Percentiles rank a stretch among this genome's conserved stretches.
Evolutionary conservation across 1,139 yeast species (phyloP).

Genomic region (Tardiomyces depauwii): DNA sequence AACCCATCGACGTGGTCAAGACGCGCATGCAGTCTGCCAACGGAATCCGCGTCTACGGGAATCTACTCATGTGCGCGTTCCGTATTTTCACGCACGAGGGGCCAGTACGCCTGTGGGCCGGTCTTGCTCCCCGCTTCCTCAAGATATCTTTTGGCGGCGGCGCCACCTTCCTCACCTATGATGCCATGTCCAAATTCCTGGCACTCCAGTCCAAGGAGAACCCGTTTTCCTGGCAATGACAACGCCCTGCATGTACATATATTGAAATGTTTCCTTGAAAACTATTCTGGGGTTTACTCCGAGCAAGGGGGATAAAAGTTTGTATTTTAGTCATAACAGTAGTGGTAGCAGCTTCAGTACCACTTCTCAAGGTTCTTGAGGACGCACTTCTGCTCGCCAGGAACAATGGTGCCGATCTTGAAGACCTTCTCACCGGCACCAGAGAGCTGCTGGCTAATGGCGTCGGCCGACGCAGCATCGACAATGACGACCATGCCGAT

Average conservation of each 20-base stretch:
- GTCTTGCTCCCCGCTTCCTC: slow-evolving; percentile 67
- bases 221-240: slow-evolving; percentile 4
- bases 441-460: slow-evolving; percentile 42
- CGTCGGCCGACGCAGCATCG: slow-evolving; percentile 43
- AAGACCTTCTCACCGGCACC: slow-evolving; percentile 67
- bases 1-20: slow-evolving; percentile 85
- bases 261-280: too few relatives aligned
- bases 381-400: slow-evolving; percentile 47
- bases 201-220: slow-evolving; percentile 10
- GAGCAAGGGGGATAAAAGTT: too few relatives aligned
- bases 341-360: slow-evolving; percentile 29
- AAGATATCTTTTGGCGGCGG: slow-evolving; percentile 77
- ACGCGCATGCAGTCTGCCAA: slow-evolving; percentile 76
- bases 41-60: slow-evolving; percentile 50
- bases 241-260: not conserved
- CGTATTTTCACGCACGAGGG: slow-evolving; percentile 55
- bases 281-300: too few relatives aligned
- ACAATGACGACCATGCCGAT: slow-evolving; percentile 94
- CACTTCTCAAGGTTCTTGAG: slow-evolving; percentile 52
- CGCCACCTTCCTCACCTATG: slow-evolving; percentile 60
- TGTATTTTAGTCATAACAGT: too few relatives aligned
- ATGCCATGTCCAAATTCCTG: slow-evolving; percentile 43
- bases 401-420: slow-evolving; percentile 63
- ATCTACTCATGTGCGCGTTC: slow-evolving; percentile 58
- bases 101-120: slow-evolving; percentile 63